Conservation (phyloP, 768 basidiomycete species). For the Amanita subjunquillea region DNA sequence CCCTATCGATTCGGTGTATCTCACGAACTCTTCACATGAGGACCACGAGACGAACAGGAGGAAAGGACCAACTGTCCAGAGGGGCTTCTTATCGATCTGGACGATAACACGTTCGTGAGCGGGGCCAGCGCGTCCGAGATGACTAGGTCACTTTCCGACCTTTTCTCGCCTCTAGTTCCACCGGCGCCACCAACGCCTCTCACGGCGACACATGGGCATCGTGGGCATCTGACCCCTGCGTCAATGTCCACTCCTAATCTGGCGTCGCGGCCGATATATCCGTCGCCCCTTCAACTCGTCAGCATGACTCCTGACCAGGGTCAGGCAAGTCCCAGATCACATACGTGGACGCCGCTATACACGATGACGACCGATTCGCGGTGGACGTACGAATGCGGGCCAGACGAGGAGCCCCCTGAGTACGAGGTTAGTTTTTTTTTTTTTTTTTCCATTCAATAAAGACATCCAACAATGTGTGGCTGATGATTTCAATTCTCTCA, state of each 20-base stretch:
- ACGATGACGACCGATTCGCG: background rate
- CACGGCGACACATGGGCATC: background rate
- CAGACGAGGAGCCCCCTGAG: background rate
- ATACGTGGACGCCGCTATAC: background rate
- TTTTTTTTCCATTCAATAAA: too few relatives aligned
- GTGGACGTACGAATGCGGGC: background rate
- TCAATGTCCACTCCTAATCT: slow-evolving; percentile 1
- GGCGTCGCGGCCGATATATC: background rate
- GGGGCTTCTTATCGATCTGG: slow-evolving; percentile 4
- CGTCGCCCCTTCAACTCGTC: background rate
- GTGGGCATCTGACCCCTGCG: background rate
- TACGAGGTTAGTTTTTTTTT: background rate
- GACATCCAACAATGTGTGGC: too few relatives aligned
- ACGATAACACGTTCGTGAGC: slow-evolving; percentile 3
- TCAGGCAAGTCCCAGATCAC: background rate
- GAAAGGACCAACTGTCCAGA: slow-evolving; percentile 1
- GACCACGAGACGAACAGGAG: background rate
- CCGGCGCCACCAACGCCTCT: background rate
- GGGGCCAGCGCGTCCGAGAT: background rate
- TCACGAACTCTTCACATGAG: background rate
- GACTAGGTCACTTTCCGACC: background rate
- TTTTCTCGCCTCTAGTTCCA: background rate
- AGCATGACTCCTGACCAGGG: background rate
- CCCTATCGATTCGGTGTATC: background rate
- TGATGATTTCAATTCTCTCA: background rate